phyloP scores from a whole-genome alignment of 768 basidiomycete species.

The Lactifluus subvellereus region DNA sequence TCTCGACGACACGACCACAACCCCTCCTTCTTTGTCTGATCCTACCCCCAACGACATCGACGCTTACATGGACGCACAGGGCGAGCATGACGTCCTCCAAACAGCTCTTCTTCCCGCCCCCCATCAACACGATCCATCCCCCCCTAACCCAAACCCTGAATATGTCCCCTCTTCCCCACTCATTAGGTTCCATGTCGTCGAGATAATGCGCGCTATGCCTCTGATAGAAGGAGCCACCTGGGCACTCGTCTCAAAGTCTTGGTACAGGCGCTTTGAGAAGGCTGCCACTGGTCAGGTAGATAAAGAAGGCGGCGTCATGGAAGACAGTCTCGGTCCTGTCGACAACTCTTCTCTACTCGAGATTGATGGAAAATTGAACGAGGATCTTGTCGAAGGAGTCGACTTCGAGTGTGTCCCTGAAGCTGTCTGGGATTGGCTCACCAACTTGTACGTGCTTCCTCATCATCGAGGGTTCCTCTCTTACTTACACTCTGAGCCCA shows the following conservation, averaged over 20 bases:
- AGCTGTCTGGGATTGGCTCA: conserved; percentile 63
- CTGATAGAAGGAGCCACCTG: conserved; percentile 69
- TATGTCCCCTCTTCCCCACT: conserved; percentile 19
- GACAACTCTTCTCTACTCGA: conserved; percentile 67
- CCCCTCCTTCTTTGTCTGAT: conserved; percentile 20
- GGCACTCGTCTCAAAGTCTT: conserved; percentile 65
- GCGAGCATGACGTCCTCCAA: conserved; percentile 24
- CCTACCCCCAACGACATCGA: conserved; percentile 52
- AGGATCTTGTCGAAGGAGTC: conserved; percentile 49
- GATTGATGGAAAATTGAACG: conserved; percentile 41
- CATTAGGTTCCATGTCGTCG: conserved; percentile 48
- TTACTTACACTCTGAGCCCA: conserved; percentile 29
- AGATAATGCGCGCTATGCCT: conserved; percentile 38
- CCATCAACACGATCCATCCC: not conserved
- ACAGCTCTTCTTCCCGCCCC: conserved; percentile 10
- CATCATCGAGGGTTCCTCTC: conserved; percentile 5
- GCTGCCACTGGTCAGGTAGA: conserved; percentile 64
- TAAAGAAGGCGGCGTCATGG: conserved; percentile 59
- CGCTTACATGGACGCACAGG: conserved; percentile 36
- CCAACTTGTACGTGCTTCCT: conserved; percentile 52
- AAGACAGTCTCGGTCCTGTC: conserved; percentile 64
- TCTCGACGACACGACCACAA: conserved; percentile 16
- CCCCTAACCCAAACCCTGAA: conserved; percentile 8
- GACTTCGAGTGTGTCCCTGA: conserved; percentile 74
- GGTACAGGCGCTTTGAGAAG: conserved; percentile 72